These are phyloP conservation scores for Rhizopogon salebrosus DNA, from an alignment of 768 basidiomycete genomes.

Conservation along the genomic window DNA sequence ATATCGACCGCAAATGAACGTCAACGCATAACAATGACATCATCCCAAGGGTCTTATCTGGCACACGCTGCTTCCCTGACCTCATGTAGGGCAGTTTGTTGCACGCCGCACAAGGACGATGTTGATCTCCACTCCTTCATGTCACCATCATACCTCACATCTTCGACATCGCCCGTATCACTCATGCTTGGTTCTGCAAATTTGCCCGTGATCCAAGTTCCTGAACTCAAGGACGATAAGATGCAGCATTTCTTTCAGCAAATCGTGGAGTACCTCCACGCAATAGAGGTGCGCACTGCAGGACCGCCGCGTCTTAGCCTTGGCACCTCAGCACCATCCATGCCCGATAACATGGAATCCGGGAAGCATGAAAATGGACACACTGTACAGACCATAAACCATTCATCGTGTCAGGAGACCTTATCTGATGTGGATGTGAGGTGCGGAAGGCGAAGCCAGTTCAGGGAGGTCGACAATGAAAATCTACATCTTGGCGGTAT, in stretches of 20 bases:
- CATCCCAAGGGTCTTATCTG: conserved; percentile 21
- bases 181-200: conserved; percentile 25
- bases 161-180: conserved; percentile 25
- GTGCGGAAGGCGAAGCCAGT: conserved; percentile 7
- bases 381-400: conserved; percentile 29
- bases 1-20: conserved; percentile 24
- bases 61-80: conserved; percentile 47
- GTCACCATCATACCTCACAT: conserved; percentile 20
- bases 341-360: conserved; percentile 15
- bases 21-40: conserved; percentile 16
- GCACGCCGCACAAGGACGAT: conserved; percentile 19
- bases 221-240: conserved; percentile 66
- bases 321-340: conserved; percentile 5
- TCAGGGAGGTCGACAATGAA: conserved; percentile 50
- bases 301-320: conserved; percentile 13
- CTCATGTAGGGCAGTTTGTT: conserved; percentile 46
- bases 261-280: conserved; percentile 74
- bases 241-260: conserved; percentile 85
- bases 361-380: conserved; percentile 10
- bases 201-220: conserved; percentile 51
- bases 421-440: conserved; percentile 4
- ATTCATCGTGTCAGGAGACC: conserved; percentile 22
- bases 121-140: conserved; percentile 10
- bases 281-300: conserved; percentile 54
- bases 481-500: conserved; percentile 28